A percentile compares a stretch with the other conserved stretches of the same genome.
These are phyloP conservation scores for Rhizopogon vulgaris DNA, from an alignment of 768 basidiomycete species.

Conservation along the genomic window DNA sequence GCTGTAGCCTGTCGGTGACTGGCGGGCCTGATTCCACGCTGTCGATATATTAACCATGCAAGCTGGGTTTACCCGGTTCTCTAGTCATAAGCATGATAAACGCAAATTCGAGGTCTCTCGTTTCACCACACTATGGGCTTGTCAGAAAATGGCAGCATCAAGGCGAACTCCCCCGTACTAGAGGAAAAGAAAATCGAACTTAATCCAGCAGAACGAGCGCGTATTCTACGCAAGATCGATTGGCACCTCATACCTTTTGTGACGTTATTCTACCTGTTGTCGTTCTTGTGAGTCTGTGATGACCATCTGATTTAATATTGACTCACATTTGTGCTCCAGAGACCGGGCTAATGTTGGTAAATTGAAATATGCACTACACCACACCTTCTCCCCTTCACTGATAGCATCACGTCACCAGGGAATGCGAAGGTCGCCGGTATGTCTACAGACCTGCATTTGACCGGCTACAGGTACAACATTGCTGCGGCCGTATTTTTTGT, in stretches of 20 bases:
- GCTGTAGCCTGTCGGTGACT: too few species aligned
- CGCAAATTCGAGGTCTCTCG: too few species aligned
- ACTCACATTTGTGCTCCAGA: conserved; percentile 11
- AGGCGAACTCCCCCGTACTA: too few species aligned
- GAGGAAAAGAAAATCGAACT: conserved; percentile 2
- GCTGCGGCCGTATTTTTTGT: conserved; percentile 36
- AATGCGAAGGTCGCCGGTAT: conserved; percentile 42
- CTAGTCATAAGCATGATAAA: not conserved
- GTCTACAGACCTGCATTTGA: conserved; percentile 29
- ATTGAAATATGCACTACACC: conserved; percentile 3
- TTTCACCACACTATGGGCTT: too few species aligned
- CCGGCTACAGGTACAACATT: conserved; percentile 29
- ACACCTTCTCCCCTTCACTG: not conserved
- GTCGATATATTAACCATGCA: too few species aligned
- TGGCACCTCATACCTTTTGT: conserved; percentile 39
- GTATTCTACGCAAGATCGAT: conserved; percentile 36
- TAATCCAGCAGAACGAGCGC: conserved; percentile 15
- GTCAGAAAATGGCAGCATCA: too few species aligned
- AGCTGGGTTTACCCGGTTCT: too few species aligned
- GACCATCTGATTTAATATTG: not conserved
- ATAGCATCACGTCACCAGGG: conserved; percentile 15
- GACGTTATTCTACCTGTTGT: conserved; percentile 38
- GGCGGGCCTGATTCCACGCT: too few species aligned
- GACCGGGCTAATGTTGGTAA: conserved; percentile 41
- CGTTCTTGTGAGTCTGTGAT: conserved; percentile 35